A percentile compares a stretch with the other conserved stretches of the same genome.
Conservation (phyloP, 2,329 filamentous ascomycete genomes). For the Sporothrix pseudoabietina region DNA sequence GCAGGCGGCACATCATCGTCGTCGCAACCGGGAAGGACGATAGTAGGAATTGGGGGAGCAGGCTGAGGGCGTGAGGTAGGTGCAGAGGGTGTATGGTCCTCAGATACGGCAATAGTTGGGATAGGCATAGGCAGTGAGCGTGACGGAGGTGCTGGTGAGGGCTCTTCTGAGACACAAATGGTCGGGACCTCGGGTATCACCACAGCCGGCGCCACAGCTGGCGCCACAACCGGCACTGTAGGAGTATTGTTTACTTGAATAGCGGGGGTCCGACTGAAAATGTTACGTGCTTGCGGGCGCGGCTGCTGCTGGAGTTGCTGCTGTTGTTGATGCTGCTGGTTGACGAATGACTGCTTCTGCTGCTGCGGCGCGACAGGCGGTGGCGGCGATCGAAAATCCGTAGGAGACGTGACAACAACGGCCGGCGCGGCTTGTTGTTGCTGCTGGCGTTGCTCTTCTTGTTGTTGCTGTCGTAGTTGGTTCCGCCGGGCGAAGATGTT, state of each 20-base stretch:
- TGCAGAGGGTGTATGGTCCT: slow-evolving; percentile 28
- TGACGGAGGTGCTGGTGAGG: slow-evolving; percentile 39
- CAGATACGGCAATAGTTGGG: slow-evolving; percentile 20
- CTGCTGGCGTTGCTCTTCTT: slow-evolving; percentile 1
- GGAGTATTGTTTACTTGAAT: slow-evolving; percentile 48
- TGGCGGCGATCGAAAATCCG: slow-evolving; percentile 47
- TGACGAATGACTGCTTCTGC: slow-evolving; percentile 25
- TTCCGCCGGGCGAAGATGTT: slow-evolving; percentile 39
- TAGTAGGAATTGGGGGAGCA: slow-evolving; percentile 46
- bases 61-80: slow-evolving; percentile 38
- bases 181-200: slow-evolving; percentile 37
- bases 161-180: slow-evolving; percentile 28
- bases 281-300: slow-evolving; percentile 42
- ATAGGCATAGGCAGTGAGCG: slow-evolving; percentile 20
- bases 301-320: slow-evolving; percentile 37
- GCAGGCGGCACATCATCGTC: slow-evolving; percentile 28
- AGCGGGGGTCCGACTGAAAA: slow-evolving; percentile 42
- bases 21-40: slow-evolving; percentile 41
- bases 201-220: slow-evolving; percentile 31
- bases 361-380: slow-evolving; percentile 40
- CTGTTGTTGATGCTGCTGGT: slow-evolving; percentile 22
- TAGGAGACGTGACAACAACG: slow-evolving; percentile 59
- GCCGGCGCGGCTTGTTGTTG: slow-evolving; percentile 42
- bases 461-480: slow-evolving; percentile 20
- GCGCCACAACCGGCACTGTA: background rate